Evolutionary conservation across 192 early-diverging fungal species (phyloP), one percentile per base, ranked within the genome.

Genomic region (Neocallimastix lanati): DNA sequence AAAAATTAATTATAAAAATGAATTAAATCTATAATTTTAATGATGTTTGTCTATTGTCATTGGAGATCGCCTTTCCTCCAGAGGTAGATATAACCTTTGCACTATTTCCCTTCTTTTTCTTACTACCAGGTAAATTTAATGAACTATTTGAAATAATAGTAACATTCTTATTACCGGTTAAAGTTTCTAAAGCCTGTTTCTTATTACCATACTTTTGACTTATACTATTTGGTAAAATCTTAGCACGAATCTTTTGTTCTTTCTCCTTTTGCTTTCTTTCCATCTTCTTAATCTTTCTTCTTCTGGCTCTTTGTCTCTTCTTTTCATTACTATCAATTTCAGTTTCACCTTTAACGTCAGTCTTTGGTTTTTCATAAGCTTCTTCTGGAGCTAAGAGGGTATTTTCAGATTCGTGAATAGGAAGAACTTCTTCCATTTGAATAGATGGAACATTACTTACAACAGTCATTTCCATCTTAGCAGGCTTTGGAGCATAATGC

Each of bases 351-450:
- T 94, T 94, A 78, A 91, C 81, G 12, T 90, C 91, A 77, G 86
- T 87, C 12, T 90, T 86, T 81, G 90, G 91, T 85, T 94, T 91
- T 37, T 92, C 93, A 83, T 92, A 97, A 2, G 97, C 88, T 86
- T 99, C 97, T 82, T 94, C 89, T 25, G 97, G 96, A 12, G 96
- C 94, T 33, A 93, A 87, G 40, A 95, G 87, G 12, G 90, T 88
- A 9, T 93, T 92, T 81, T 93, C 90, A 28, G 93, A 92, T 28
- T 96, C 94, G 82, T 90, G 86, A 38, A 94, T 87, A 25, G 97
- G 97, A 79, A 94, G 93, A 29, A 96, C 92, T 84, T 99, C 97
- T 85, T 99, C 97, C 93, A 98, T 94, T 78, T 89, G 86, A 78
- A 99, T 88, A 3, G 97, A 92, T 6, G 97, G 91, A 30, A 93